phyloP scores from a whole-genome alignment of 1,284 basidiomycete species.

The Malassezia restricta region DNA sequence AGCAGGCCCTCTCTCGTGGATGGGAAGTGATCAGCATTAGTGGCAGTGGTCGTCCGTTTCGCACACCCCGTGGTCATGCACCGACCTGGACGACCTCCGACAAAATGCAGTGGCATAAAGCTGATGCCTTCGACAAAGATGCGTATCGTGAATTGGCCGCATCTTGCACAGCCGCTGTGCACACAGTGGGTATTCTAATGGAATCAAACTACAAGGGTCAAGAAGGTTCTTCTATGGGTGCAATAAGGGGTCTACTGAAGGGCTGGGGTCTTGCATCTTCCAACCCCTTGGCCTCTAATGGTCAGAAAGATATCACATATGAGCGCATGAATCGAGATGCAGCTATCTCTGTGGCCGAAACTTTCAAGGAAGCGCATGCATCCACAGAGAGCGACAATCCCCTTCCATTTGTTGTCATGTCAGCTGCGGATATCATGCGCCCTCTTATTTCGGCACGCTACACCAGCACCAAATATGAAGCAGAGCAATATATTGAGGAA shows the following conservation, averaged over 20 bases:
- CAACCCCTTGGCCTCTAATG: conserved; percentile 33
- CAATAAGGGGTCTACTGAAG: conserved; percentile 29
- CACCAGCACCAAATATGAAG: conserved; percentile 78
- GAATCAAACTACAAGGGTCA: conserved; percentile 62
- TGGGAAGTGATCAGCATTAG: conserved; percentile 80
- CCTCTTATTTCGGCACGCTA: conserved; percentile 74
- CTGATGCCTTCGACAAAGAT: conserved; percentile 59
- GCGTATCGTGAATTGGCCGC: conserved; percentile 62
- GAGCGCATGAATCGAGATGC: conserved; percentile 75
- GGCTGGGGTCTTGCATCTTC: conserved; percentile 47
- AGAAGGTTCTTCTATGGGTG: conserved; percentile 47
- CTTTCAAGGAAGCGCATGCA: conserved; percentile 20
- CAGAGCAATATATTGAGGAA: conserved; percentile 57
- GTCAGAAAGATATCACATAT: conserved; percentile 50
- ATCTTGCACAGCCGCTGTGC: conserved; percentile 65
- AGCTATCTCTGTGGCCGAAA: conserved; percentile 39
- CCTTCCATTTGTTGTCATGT: conserved; percentile 77
- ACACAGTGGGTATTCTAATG: conserved; percentile 84
- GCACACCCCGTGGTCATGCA: conserved; percentile 64
- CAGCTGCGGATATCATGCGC: conserved; percentile 81
- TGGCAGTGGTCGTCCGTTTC: conserved; percentile 72
- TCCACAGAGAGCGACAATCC: neutral
- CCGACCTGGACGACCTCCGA: conserved; percentile 63
- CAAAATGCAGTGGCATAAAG: conserved; percentile 33
- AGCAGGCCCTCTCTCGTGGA: conserved; percentile 66